Conservation (phyloP, 2,329 filamentous ascomycete species). For the Fusarium dlaminii region DNA sequence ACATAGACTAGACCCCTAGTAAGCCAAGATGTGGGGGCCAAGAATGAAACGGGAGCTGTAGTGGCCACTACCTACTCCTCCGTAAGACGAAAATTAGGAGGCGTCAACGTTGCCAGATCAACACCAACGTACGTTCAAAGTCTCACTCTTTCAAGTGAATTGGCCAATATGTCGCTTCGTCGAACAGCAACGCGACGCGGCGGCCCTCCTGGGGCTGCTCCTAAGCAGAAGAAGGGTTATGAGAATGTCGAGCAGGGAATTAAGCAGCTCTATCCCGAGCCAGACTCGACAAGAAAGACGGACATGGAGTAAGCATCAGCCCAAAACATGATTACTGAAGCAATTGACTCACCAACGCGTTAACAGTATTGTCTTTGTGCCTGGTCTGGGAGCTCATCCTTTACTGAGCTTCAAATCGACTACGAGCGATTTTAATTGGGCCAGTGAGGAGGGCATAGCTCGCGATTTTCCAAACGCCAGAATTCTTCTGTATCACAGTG, state of each 20-base stretch:
- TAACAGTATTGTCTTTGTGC: slow-evolving; percentile 53
- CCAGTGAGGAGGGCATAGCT: slow-evolving; percentile 44
- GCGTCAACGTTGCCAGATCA: background rate
- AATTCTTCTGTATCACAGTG: slow-evolving; percentile 53
- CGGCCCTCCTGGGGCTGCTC: slow-evolving; percentile 29
- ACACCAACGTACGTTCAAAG: background rate
- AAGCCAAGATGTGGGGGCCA: slow-evolving; percentile 9
- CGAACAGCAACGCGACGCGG: slow-evolving; percentile 33
- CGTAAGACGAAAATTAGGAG: background rate
- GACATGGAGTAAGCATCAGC: slow-evolving; percentile 47
- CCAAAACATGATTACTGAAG: rapidly evolving
- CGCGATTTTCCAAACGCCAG: slow-evolving; percentile 53
- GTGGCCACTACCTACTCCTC: background rate
- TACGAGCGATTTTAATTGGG: slow-evolving; percentile 53
- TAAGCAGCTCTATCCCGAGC: slow-evolving; percentile 49
- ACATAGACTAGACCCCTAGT: background rate
- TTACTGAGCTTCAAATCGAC: slow-evolving; percentile 52
- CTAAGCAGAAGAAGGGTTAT: slow-evolving; percentile 47
- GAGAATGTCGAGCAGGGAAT: slow-evolving; percentile 52
- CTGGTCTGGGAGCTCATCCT: slow-evolving; percentile 53
- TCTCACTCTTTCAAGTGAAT: background rate
- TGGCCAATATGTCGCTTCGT: slow-evolving; percentile 17
- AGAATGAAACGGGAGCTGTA: slow-evolving; percentile 1
- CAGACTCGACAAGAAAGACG: slow-evolving; percentile 41
- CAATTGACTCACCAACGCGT: background rate